Evolutionary conservation across 1,284 basidiomycete species (phyloP).

Genomic region (Phaffia rhodozyma): DNA sequence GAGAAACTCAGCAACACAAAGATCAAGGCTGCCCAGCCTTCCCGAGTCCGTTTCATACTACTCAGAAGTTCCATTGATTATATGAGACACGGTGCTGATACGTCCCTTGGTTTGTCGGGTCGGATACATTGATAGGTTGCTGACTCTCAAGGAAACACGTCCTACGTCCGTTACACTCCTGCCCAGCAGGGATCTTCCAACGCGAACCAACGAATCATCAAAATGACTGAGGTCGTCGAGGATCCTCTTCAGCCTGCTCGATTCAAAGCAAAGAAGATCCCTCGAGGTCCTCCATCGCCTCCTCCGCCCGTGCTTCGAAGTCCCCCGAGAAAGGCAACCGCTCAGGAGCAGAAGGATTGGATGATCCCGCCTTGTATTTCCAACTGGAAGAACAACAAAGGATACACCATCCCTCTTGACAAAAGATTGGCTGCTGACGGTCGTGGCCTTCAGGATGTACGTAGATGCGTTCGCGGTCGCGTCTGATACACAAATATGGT

Average conservation of each 20-base stretch:
- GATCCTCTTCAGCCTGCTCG: constrained; percentile 93
- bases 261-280: constrained; percentile 98
- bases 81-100: neutral
- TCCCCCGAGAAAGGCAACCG: constrained; percentile 89
- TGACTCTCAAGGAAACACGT: constrained; percentile 61
- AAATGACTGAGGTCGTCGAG: constrained; percentile 94
- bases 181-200: constrained; percentile 40
- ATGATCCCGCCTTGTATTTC: constrained; percentile 99
- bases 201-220: constrained; percentile 91
- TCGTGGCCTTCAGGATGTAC: constrained; percentile 87
- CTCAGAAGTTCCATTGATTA: neutral
- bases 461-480: constrained; percentile 29
- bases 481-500: neutral
- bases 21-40: constrained; percentile 89
- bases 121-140: constrained; percentile 24
- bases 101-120: neutral
- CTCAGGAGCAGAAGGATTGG: constrained; percentile 98
- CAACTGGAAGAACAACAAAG: constrained; percentile 99
- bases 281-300: constrained; percentile 84
- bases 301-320: constrained; percentile 93
- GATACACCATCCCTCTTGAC: constrained; percentile 96
- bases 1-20: constrained; percentile 90
- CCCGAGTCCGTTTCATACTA: constrained; percentile 3
- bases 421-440: constrained; percentile 97
- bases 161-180: constrained; percentile 93